Evolutionary conservation across 495 filamentous ascomycete species (phyloP).

Genomic region (Aspergillus ostianus): DNA sequence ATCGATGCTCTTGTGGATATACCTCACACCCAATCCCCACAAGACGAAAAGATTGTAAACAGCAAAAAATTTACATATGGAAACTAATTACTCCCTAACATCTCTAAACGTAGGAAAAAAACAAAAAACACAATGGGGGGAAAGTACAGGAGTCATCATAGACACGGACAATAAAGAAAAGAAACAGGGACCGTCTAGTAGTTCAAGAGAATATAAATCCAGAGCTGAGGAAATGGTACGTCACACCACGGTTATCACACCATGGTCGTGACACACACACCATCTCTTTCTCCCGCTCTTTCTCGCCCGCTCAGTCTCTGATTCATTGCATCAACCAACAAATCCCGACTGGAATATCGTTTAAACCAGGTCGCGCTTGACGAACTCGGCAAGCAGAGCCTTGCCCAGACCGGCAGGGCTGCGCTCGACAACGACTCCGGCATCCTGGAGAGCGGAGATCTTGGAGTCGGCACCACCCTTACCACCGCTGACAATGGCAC

Average conservation of each 20-base stretch:
- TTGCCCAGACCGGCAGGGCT: conserved; percentile 90
- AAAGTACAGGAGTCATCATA: conserved; percentile 23
- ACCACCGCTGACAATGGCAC: conserved; percentile 93
- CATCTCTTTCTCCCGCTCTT: too few relatives aligned
- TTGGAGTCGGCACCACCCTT: conserved; percentile 98
- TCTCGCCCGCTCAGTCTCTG: neutral
- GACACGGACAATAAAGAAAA: conserved; percentile 7
- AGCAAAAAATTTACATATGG: conserved; percentile 19
- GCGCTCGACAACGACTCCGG: conserved; percentile 94
- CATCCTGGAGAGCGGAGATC: conserved; percentile 88
- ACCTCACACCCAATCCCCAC: neutral
- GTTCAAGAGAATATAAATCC: conserved; percentile 5
- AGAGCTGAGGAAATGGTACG: conserved; percentile 2
- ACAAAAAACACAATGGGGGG: conserved; percentile 7
- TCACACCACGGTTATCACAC: too few relatives aligned
- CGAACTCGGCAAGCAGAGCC: conserved; percentile 89
- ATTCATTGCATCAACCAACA: conserved; percentile 1
- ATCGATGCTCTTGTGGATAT: neutral
- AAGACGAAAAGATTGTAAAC: too few relatives aligned
- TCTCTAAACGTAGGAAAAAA: conserved; percentile 27
- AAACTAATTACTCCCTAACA: conserved; percentile 29
- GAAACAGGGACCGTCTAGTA: conserved; percentile 18
- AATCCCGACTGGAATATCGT: conserved; percentile 5
- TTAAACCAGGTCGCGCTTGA: conserved; percentile 93
- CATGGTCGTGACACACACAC: too few relatives aligned